Conservation (phyloP, 345 rosid genomes). For the Aurinia saxatilis region DNA sequence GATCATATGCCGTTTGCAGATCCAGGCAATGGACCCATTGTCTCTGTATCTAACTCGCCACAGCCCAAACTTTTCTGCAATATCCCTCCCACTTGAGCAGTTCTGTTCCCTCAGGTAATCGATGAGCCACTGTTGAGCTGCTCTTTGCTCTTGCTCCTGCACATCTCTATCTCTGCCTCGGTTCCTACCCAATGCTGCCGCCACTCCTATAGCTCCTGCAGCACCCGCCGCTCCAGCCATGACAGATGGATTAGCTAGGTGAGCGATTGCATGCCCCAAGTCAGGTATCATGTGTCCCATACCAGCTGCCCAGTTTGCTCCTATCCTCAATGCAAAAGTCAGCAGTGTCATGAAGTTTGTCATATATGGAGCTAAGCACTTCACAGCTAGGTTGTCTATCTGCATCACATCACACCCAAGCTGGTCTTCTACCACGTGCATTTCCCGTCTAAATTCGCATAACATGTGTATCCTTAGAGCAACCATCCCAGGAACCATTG, state of each 20-base stretch:
- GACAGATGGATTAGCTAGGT: slow-evolving; percentile 54
- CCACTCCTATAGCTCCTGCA: slow-evolving; percentile 37
- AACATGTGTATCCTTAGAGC: slow-evolving; percentile 87
- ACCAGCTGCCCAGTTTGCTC: slow-evolving; percentile 86
- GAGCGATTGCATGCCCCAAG: slow-evolving; percentile 76
- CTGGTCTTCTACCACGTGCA: slow-evolving; percentile 91
- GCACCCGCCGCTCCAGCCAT: slow-evolving; percentile 80
- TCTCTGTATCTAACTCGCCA: slow-evolving; percentile 85
- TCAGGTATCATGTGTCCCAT: slow-evolving; percentile 96
- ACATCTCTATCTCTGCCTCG: slow-evolving; percentile 47
- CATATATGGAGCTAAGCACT: slow-evolving; percentile 77
- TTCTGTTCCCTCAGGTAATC: slow-evolving; percentile 73
- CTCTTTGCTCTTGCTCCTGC: slow-evolving; percentile 57
- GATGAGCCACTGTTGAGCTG: slow-evolving; percentile 88
- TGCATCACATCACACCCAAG: slow-evolving; percentile 86
- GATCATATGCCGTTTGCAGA: slow-evolving; percentile 75
- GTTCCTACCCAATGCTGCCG: slow-evolving; percentile 44
- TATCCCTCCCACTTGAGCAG: slow-evolving; percentile 76
- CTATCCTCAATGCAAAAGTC: slow-evolving; percentile 85
- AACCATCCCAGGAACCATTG: slow-evolving; percentile 68
- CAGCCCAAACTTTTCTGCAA: slow-evolving; percentile 86
- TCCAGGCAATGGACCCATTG: slow-evolving; percentile 85
- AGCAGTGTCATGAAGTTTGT: slow-evolving; percentile 73
- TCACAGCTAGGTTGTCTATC: slow-evolving; percentile 71
- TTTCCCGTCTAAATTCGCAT: slow-evolving; percentile 78